A percentile compares a stretch with the other conserved stretches of the same genome.
phyloP scores from a whole-genome alignment of 1,284 basidiomycete species.

The Trametes pubescens region DNA sequence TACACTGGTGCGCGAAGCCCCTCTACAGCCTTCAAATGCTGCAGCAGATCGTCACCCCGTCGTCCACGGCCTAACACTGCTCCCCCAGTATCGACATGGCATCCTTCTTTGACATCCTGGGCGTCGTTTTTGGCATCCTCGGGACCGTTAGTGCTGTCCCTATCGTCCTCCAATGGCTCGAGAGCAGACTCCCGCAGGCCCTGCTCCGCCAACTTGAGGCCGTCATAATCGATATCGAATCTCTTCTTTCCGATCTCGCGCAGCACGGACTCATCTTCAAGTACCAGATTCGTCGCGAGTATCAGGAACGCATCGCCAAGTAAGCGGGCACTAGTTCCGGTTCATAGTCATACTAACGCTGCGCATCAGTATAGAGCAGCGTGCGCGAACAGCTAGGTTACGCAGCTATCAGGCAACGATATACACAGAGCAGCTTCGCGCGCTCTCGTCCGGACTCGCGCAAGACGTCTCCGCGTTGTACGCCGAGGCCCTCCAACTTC shows the following conservation, averaged over 20 bases:
- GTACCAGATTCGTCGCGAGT: neutral
- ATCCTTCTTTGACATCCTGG: slow-evolving; percentile 3
- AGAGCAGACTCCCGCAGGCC: slow-evolving; percentile 4
- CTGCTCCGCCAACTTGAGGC: neutral
- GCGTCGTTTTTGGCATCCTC: slow-evolving; percentile 2
- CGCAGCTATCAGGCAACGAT: slow-evolving; percentile 3
- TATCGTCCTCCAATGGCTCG: slow-evolving; percentile 1
- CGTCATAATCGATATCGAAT: neutral
- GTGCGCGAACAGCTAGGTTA: neutral
- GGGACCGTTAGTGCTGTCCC: neutral
- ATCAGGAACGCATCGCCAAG: neutral
- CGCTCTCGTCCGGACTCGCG: neutral
- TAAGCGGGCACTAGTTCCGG: neutral
- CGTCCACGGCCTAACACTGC: too few species aligned
- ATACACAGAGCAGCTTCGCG: neutral
- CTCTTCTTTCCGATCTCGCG: neutral
- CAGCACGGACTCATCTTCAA: neutral
- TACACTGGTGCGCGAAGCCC: too few species aligned
- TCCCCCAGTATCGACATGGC: neutral
- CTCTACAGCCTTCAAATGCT: neutral
- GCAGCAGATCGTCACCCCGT: neutral
- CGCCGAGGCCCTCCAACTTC: slow-evolving; percentile 1
- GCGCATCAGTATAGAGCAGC: neutral
- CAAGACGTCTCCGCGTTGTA: neutral
- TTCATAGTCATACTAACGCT: neutral